Evolutionary conservation across 176 grass and related monocot genomes (phyloP).

Genomic region (Leersia perrieri): DNA sequence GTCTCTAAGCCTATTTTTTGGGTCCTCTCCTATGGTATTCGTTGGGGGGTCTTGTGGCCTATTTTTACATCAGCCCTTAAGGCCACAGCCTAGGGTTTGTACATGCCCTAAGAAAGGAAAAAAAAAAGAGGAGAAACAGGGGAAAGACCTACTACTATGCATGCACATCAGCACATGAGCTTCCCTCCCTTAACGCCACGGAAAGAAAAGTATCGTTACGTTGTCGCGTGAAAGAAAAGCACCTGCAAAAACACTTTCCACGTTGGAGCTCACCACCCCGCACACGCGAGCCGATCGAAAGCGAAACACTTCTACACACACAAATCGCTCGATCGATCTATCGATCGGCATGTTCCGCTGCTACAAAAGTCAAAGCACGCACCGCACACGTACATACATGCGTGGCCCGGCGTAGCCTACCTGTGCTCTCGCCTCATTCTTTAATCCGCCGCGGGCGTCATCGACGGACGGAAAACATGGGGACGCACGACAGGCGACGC

Average conservation of each 20-base stretch:
- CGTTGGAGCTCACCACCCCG: not conserved
- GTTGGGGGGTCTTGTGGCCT: no score
- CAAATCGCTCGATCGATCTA: not conserved
- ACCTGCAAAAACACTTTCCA: not conserved
- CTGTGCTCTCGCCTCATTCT: not conserved
- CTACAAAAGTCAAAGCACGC: not conserved
- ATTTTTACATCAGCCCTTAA: no score
- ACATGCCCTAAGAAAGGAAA: no score
- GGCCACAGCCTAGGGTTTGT: no score
- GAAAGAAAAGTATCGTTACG: not conserved
- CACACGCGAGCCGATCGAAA: not conserved
- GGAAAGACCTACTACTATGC: no score
- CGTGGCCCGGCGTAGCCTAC: not conserved
- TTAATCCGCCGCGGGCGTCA: conserved; percentile 25
- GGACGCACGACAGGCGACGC: not conserved
- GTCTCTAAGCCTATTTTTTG: no score
- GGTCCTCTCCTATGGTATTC: no score
- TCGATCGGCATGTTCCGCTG: not conserved
- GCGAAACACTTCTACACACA: not conserved
- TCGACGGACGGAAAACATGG: conserved; percentile 25
- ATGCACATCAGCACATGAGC: no score
- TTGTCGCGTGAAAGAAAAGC: not conserved
- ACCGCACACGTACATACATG: not conserved
- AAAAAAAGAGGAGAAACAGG: no score
- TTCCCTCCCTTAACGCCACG: not conserved